Conservation (phyloP, 2,329 filamentous ascomycete species). For the Aspergillus persii region DNA sequence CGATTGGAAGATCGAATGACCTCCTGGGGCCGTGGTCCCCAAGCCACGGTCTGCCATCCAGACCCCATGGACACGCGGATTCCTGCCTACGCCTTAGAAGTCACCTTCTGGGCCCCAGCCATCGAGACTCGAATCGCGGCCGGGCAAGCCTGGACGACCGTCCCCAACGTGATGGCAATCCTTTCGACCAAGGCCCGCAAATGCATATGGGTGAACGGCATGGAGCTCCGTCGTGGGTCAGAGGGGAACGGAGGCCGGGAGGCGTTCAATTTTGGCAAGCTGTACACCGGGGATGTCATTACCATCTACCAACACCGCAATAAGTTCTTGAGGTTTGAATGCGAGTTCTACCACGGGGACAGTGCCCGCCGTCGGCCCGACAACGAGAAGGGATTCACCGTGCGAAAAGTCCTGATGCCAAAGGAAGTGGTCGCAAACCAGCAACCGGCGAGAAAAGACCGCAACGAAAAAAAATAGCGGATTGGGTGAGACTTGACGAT, state of each 20-base stretch:
- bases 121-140: conserved; percentile 60
- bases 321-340: conserved; percentile 42
- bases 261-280: conserved; percentile 58
- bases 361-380: conserved; percentile 42
- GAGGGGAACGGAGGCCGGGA: conserved; percentile 53
- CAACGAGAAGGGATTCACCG: conserved; percentile 40
- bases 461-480: conserved; percentile 10
- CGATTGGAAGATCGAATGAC: conserved; percentile 65
- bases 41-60: conserved; percentile 67
- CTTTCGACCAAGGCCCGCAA: conserved; percentile 76
- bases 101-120: conserved; percentile 70
- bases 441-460: conserved; percentile 21
- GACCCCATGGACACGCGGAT: conserved; percentile 66
- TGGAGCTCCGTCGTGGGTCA: conserved; percentile 57
- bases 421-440: conserved; percentile 29
- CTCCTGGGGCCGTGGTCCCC: conserved; percentile 71
- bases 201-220: conserved; percentile 75
- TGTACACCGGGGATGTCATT: conserved; percentile 76
- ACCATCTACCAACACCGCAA: conserved; percentile 61
- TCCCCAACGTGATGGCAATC: conserved; percentile 62
- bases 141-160: conserved; percentile 55
- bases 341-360: conserved; percentile 48
- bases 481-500: neutral
- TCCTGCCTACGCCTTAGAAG: conserved; percentile 76
- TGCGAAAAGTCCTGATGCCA: conserved; percentile 37